Evolutionary conservation across 164 flowering plant genomes (phyloP).

Genomic region (Piper betle): DNA sequence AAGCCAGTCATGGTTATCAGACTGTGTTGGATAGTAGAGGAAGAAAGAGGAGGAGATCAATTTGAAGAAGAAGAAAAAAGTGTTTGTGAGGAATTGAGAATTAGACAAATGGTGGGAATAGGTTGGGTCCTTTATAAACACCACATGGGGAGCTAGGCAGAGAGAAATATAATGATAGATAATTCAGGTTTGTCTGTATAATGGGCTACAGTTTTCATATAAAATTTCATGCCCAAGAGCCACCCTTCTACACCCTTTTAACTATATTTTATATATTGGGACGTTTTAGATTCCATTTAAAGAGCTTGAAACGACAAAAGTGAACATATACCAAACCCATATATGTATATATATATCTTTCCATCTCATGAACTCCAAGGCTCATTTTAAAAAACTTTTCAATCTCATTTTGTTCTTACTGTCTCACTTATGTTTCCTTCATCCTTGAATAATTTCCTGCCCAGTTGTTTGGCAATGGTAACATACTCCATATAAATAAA

Average conservation of each 20-base stretch:
- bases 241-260: slow-evolving; percentile 15
- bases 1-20: slow-evolving; percentile 43
- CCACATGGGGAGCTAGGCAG: slow-evolving; percentile 26
- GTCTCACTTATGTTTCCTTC: too few relatives aligned
- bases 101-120: slow-evolving; percentile 12
- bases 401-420: slow-evolving; percentile 1
- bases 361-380: slow-evolving; percentile 4
- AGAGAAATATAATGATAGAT: slow-evolving; percentile 27
- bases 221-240: slow-evolving; percentile 14
- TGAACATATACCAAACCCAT: slow-evolving; percentile 26
- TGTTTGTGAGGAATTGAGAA: too few relatives aligned
- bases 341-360: slow-evolving; percentile 14
- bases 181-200: slow-evolving; percentile 38
- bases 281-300: slow-evolving; percentile 32
- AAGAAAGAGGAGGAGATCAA: slow-evolving; percentile 1
- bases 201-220: slow-evolving; percentile 51
- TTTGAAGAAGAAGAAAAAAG: background rate
- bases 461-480: background rate
- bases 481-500: too few relatives aligned
- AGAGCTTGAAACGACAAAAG: slow-evolving; percentile 32
- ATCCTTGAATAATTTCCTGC: background rate
- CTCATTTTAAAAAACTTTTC: background rate
- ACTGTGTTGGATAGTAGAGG: background rate
- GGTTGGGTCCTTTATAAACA: slow-evolving; percentile 32
- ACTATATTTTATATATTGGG: slow-evolving; percentile 13